These are phyloP conservation scores for Globisporangium polare DNA, from an alignment of 352 stramenopile genomes.

Conservation along the genomic window DNA sequence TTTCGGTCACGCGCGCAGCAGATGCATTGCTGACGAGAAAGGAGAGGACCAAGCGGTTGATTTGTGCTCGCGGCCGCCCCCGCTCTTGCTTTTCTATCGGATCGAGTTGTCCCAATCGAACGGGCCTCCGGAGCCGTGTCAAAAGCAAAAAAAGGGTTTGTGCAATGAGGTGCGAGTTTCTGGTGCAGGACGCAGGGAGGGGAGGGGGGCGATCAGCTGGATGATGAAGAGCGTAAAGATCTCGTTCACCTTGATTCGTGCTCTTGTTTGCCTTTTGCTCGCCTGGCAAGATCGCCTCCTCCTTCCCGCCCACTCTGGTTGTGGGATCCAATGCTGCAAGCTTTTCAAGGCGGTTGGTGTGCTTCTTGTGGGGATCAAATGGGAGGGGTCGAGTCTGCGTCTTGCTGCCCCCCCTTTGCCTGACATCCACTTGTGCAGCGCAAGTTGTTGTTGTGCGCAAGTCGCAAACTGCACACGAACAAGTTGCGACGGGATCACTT, in stretches of 20 bases:
- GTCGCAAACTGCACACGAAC: too few species aligned
- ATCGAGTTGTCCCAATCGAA: too few species aligned
- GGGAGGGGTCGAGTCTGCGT: too few species aligned
- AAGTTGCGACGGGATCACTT: not conserved
- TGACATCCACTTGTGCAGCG: not conserved
- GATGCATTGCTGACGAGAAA: not conserved
- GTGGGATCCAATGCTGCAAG: not conserved
- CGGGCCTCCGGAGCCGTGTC: too few species aligned
- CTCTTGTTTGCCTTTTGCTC: not conserved
- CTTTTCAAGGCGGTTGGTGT: not conserved
- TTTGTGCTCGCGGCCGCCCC: too few species aligned
- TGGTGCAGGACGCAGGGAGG: not conserved
- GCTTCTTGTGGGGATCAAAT: too few species aligned
- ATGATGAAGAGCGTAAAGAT: not conserved
- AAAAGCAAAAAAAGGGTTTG: not conserved
- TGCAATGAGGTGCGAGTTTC: constrained; percentile 10
- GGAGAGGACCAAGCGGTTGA: not conserved
- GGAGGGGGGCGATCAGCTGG: not conserved
- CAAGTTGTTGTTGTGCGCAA: not conserved
- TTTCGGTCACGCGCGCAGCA: not conserved
- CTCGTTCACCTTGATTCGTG: not conserved
- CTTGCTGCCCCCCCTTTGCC: not conserved
- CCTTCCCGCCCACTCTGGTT: not conserved
- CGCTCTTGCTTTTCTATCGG: too few species aligned
- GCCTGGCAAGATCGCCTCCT: constrained; percentile 12